Evolutionary conservation across 108 stramenopile genomes (phyloP), one percentile per base, ranked within the genome.

Genomic region (Seminavis robusta): DNA sequence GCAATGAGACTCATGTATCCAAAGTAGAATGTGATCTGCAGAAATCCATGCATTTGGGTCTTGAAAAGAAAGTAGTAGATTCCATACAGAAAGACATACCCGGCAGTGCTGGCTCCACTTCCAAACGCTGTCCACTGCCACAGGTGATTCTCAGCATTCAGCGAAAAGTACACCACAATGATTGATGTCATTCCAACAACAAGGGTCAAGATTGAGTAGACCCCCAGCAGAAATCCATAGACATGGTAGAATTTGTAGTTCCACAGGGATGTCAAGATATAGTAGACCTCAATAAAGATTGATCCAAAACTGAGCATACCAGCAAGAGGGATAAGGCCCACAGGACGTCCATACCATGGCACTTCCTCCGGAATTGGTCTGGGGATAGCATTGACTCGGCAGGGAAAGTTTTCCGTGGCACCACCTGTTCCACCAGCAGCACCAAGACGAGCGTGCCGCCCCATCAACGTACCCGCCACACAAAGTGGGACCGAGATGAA

Each of bases 211-310:
- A 99, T 99, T 47, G 74, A 65, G 65, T 95, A 95, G 9, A 98
- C 98, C 25, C 96, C 88, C 59, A 98, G 74, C 49, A 99, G 63
- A 66, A 98, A 99, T 39, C 96, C 96, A 63, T 97, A 99, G 29
- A 99, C 98, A 67, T 97, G 97, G 81, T 99, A 99, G 71, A 96
- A 97, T 81, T 95, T 97, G 94, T 97, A 97, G 68, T 89, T 90
- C 94, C 96, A 97, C 38, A 94, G 79, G 8, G 85, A 89, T 21
- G 94, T 94, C 75, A 95, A 72, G 32, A 97, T 80, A 74, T 92
- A 97, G 74, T 97, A 97, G 44, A 98, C 88, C 66, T 97, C 97
- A 76, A 99, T 97, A 71, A 98, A 97, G 74, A 97, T 97, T 40
- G 88, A 88, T 41, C 95, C 97, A 61, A 97, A 98, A 27, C 94